A percentile compares a stretch with the other conserved stretches of the same genome.
Conservation (phyloP, 148 eudicot species). For the Drosera capensis region DNA sequence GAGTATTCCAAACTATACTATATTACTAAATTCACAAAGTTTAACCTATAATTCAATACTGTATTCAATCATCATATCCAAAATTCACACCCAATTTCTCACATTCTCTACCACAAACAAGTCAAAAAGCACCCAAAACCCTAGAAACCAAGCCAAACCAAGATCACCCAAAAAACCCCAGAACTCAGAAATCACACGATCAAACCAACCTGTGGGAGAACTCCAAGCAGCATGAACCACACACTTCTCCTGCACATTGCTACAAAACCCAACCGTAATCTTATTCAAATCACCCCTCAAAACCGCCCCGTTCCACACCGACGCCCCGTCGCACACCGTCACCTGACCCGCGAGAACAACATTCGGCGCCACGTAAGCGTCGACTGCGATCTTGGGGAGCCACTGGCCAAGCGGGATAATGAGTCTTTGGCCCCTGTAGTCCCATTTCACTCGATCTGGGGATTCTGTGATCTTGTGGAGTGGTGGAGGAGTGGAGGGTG, state of each 20-base stretch:
- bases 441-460: constrained; percentile 90
- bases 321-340: constrained; percentile 73
- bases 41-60: no score
- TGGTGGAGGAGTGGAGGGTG: constrained; percentile 17
- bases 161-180: neutral
- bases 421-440: constrained; percentile 78
- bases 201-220: constrained; percentile 82
- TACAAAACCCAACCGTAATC: constrained; percentile 70
- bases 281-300: constrained; percentile 86
- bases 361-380: constrained; percentile 93
- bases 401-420: constrained; percentile 85
- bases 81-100: no score
- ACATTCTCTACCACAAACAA: no score
- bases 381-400: constrained; percentile 93
- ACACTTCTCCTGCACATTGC: constrained; percentile 85
- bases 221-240: constrained; percentile 96
- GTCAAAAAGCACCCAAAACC: no score
- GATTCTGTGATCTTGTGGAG: constrained; percentile 28
- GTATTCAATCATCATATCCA: no score
- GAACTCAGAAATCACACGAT: neutral
- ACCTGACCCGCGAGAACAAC: constrained; percentile 98
- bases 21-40: no score
- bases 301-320: constrained; percentile 91
- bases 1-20: no score
- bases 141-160: neutral